Conservation (phyloP, 225 moss, liverwort and hornwort genomes). For the Lunularia cruciata region DNA sequence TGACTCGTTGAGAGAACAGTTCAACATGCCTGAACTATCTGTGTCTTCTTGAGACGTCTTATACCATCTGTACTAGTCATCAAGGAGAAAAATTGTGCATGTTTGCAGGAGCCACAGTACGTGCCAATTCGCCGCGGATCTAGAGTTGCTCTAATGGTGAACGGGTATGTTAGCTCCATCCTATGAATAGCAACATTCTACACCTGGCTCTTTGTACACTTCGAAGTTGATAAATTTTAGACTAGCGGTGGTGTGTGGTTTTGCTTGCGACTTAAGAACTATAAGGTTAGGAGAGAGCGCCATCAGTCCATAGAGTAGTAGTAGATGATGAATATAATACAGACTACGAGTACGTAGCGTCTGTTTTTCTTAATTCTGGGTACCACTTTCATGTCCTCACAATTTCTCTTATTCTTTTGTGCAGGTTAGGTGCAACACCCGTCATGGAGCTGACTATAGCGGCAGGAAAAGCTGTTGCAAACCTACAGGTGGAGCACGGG, state of each 20-base stretch:
- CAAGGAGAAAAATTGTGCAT: background rate
- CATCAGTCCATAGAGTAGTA: too few relatives aligned
- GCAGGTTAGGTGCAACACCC: constrained; percentile 94
- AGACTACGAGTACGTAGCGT: too few relatives aligned
- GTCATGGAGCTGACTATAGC: constrained; percentile 95
- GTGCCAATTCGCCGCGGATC: constrained; percentile 80
- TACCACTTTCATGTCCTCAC: too few relatives aligned
- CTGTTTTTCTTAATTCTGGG: too few relatives aligned
- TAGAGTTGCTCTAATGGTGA: constrained; percentile 91
- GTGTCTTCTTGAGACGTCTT: background rate
- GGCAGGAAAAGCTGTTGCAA: constrained; percentile 95
- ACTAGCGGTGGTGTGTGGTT: too few relatives aligned
- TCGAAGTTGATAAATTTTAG: too few relatives aligned
- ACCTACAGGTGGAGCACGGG: constrained; percentile 93
- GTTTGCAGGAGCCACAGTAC: constrained; percentile 72
- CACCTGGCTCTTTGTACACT: too few relatives aligned
- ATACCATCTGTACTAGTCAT: background rate
- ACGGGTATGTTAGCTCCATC: constrained; percentile 62
- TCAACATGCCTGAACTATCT: background rate
- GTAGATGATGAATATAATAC: too few relatives aligned
- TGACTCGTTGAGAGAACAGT: background rate
- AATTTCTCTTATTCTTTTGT: constrained; percentile 29
- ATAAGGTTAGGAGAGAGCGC: too few relatives aligned
- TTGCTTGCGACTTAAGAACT: too few relatives aligned
- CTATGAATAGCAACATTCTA: too few relatives aligned